Percentiles rank a stretch among this genome's conserved stretches.
phyloP scores from a whole-genome alignment of 768 basidiomycete species.

The Tulasnella sp. region DNA sequence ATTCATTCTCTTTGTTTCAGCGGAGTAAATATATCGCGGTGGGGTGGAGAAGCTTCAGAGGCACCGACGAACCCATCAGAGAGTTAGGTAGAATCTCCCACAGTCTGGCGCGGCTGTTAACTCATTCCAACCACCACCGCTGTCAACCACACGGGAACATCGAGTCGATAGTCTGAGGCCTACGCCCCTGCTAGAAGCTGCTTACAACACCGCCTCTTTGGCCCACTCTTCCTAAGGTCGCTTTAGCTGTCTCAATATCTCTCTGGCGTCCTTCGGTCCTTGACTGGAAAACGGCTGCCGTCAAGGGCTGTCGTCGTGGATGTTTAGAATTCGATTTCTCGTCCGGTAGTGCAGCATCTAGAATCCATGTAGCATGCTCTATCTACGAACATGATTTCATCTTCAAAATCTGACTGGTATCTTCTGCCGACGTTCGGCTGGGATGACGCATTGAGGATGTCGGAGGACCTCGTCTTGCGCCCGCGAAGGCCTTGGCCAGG shows the following conservation, averaged over 20 bases:
- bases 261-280: background rate
- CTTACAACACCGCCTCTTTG: background rate
- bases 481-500: slow-evolving; percentile 2
- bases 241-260: background rate
- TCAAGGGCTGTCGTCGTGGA: background rate
- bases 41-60: background rate
- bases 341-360: background rate
- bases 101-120: background rate
- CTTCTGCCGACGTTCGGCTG: background rate
- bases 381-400: background rate
- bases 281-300: background rate
- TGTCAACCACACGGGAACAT: background rate
- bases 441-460: background rate
- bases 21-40: background rate
- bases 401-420: background rate
- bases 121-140: background rate
- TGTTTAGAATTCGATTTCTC: background rate
- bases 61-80: background rate
- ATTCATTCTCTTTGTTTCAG: background rate
- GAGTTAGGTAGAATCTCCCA: background rate
- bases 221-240: background rate
- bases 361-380: background rate
- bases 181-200: background rate
- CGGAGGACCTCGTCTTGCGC: background rate
- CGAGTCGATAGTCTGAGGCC: background rate